phyloP scores from a whole-genome alignment of 192 early-diverging fungal genomes.

The Allomyces javanicus region DNA sequence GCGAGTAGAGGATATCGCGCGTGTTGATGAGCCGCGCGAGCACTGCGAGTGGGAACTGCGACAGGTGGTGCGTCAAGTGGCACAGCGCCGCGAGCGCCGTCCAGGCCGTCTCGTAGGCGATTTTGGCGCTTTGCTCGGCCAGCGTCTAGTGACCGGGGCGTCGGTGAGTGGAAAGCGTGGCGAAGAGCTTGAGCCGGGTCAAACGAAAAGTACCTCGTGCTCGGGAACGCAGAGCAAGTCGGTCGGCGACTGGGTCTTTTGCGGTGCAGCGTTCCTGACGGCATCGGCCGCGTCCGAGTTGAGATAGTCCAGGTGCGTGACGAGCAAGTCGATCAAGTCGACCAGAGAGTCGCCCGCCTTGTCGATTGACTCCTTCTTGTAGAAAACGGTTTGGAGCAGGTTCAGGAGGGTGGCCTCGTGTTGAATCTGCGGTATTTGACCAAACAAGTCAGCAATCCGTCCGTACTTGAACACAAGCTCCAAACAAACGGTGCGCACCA shows the following conservation, averaged over 20 bases:
- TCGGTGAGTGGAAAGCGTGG: neutral
- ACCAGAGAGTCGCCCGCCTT: neutral
- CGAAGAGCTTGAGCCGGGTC: neutral
- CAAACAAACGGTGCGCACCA: neutral
- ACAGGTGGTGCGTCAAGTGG: neutral
- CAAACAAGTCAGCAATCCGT: too few relatives aligned
- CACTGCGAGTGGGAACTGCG: neutral
- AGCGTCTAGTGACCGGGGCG: neutral
- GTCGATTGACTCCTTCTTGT: neutral
- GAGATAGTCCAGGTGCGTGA: neutral
- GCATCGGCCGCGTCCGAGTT: neutral
- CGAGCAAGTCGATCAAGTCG: neutral
- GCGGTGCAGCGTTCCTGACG: neutral
- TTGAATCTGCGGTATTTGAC: too few relatives aligned
- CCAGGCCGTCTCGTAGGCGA: neutral
- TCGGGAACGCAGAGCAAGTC: neutral
- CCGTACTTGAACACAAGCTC: too few relatives aligned
- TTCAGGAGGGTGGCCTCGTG: neutral
- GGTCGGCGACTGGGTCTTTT: neutral
- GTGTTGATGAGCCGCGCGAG: neutral
- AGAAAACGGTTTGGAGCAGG: neutral
- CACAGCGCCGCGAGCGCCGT: neutral
- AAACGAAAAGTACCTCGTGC: neutral
- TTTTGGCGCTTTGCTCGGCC: neutral
- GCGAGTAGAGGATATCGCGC: neutral